Percentiles rank a stretch among this genome's conserved stretches.
Evolutionary conservation across 306 rosid species (phyloP).

Genomic region (Trifolium fragiferum): DNA sequence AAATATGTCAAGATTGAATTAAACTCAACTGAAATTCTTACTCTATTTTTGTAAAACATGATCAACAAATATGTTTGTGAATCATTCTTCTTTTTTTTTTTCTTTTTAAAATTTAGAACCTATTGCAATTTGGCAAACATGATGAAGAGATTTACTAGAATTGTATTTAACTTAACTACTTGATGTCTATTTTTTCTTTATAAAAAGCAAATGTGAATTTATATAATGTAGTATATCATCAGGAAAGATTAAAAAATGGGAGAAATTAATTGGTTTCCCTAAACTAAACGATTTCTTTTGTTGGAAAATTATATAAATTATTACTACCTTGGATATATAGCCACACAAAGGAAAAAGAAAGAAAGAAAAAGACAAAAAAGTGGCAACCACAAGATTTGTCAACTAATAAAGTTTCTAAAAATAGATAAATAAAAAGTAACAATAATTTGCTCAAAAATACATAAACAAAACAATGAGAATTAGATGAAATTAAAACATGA

Average conservation of each 20-base stretch:
- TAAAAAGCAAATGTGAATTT: neutral
- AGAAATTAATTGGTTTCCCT: neutral
- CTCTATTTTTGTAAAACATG: too few relatives aligned
- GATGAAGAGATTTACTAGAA: neutral
- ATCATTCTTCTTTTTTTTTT: too few relatives aligned
- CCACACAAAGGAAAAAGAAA: neutral
- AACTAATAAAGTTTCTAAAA: neutral
- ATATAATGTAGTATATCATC: neutral
- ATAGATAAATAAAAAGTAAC: neutral
- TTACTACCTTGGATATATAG: neutral
- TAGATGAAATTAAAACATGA: neutral
- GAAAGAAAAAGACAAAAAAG: conserved; percentile 3
- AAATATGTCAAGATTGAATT: too few relatives aligned
- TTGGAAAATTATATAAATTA: neutral
- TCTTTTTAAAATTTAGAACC: too few relatives aligned
- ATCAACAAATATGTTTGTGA: too few relatives aligned
- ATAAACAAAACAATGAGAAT: neutral
- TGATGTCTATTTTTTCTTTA: too few relatives aligned
- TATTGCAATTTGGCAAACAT: too few relatives aligned
- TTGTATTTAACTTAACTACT: neutral
- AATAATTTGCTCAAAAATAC: conserved; percentile 17
- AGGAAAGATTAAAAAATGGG: neutral
- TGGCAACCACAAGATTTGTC: neutral
- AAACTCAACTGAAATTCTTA: too few relatives aligned
- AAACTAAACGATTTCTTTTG: neutral